phyloP scores from a whole-genome alignment of 768 basidiomycete genomes.

The Ramaria rubella region DNA sequence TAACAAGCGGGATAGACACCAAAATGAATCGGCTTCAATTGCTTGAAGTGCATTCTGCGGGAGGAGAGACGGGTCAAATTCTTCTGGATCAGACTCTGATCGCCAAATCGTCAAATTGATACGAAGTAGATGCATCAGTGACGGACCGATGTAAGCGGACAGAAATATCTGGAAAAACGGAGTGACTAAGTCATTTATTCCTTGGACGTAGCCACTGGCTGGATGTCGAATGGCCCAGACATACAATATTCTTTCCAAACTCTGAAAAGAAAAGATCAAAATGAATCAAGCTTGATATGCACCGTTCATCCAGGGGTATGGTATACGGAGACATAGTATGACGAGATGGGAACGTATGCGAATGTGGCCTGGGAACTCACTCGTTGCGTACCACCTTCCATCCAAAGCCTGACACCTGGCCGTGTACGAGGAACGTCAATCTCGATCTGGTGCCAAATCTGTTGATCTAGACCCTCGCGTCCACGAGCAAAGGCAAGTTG shows the following conservation, averaged over 20 bases:
- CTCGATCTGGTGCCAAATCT: slow-evolving; percentile 99
- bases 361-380: slow-evolving; percentile 39
- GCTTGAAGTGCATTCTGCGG: slow-evolving; percentile 68
- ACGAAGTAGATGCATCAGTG: not conserved
- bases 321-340: slow-evolving; percentile 13
- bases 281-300: not conserved
- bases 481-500: slow-evolving; percentile 85
- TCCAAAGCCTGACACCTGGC: slow-evolving; percentile 88
- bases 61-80: slow-evolving; percentile 74
- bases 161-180: slow-evolving; percentile 98
- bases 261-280: slow-evolving; percentile 37
- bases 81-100: slow-evolving; percentile 84
- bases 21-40: slow-evolving; percentile 95
- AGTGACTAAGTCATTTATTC: slow-evolving; percentile 96
- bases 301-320: slow-evolving; percentile 3
- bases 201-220: slow-evolving; percentile 97
- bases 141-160: slow-evolving; percentile 84
- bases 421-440: slow-evolving; percentile 96
- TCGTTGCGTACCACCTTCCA: slow-evolving; percentile 82
- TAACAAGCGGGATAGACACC: slow-evolving; percentile 91
- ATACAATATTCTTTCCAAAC: slow-evolving; percentile 90
- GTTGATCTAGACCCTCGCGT: slow-evolving; percentile 80
- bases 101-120: slow-evolving; percentile 1
- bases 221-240: slow-evolving; percentile 99
- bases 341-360: not conserved